A percentile compares a stretch with the other conserved stretches of the same genome.
These are phyloP conservation scores for Aeminium ludgeri DNA, from an alignment of 495 filamentous ascomycete species.

Conservation along the genomic window DNA sequence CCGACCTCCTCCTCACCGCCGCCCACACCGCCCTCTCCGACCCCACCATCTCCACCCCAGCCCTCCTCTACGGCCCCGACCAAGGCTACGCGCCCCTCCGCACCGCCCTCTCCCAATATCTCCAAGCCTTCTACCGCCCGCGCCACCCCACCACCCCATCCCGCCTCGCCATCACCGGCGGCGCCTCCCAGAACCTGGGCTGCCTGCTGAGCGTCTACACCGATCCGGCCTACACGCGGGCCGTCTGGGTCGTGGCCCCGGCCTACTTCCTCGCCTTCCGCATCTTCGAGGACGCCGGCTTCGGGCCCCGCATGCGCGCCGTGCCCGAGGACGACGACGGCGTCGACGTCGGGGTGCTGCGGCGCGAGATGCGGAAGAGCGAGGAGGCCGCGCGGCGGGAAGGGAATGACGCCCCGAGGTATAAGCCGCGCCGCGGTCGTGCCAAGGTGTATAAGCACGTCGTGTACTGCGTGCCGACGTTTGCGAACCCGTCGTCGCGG, in stretches of 20 bases:
- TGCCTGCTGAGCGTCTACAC: slow-evolving; percentile 57
- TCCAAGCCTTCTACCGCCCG: slow-evolving; percentile 43
- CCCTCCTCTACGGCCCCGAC: slow-evolving; percentile 63
- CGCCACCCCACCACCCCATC: slow-evolving; percentile 16
- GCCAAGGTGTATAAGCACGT: slow-evolving; percentile 63
- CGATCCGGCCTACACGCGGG: slow-evolving; percentile 56
- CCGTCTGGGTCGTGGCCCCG: slow-evolving; percentile 65
- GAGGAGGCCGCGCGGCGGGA: slow-evolving; percentile 24
- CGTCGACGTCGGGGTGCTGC: slow-evolving; percentile 44
- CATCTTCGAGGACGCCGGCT: slow-evolving; percentile 66
- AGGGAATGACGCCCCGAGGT: slow-evolving; percentile 20
- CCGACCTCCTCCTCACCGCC: slow-evolving; percentile 36
- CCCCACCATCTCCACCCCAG: slow-evolving; percentile 36
- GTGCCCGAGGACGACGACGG: slow-evolving; percentile 57
- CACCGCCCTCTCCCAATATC: slow-evolving; percentile 48
- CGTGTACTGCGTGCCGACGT: slow-evolving; percentile 71
- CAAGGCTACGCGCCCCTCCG: slow-evolving; percentile 51
- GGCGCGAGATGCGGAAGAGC: slow-evolving; percentile 28
- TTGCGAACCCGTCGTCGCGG: slow-evolving; percentile 62
- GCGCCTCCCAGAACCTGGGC: slow-evolving; percentile 60
- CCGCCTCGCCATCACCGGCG: slow-evolving; percentile 66
- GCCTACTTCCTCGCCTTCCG: slow-evolving; percentile 63
- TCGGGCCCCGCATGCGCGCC: slow-evolving; percentile 36
- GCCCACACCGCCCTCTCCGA: slow-evolving; percentile 39
- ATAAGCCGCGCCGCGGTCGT: too few species aligned